Conservation (phyloP, 768 basidiomycete genomes). For the Lentinula lateritia region DNA sequence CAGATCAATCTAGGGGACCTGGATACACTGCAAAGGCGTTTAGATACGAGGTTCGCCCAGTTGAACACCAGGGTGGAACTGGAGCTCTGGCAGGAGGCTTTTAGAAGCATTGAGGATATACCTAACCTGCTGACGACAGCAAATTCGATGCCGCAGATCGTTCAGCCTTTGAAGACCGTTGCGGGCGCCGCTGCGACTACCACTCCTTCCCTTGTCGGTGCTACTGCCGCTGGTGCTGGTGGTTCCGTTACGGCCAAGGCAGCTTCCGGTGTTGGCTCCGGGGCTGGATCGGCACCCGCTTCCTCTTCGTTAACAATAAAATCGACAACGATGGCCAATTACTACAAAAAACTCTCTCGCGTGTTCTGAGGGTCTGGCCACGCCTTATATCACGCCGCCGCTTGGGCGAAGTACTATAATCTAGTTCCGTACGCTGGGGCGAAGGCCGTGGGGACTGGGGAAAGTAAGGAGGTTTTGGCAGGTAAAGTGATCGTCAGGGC, state of each 20-base stretch:
- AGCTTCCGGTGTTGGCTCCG: no score
- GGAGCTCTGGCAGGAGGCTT: slow-evolving; percentile 98
- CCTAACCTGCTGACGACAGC: slow-evolving; percentile 92
- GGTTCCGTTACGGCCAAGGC: no score
- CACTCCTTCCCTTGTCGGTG: no score
- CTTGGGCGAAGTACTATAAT: slow-evolving; percentile 84
- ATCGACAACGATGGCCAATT: slow-evolving; percentile 96
- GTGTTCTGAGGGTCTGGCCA: slow-evolving; percentile 96
- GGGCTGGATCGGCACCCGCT: no score
- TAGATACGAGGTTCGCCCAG: slow-evolving; percentile 96
- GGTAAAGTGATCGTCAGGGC: slow-evolving; percentile 91
- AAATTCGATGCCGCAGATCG: slow-evolving; percentile 76
- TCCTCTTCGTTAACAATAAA: not conserved
- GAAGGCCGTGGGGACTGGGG: slow-evolving; percentile 51
- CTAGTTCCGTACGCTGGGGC: slow-evolving; percentile 71
- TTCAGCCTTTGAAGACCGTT: no score
- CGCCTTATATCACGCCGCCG: slow-evolving; percentile 92
- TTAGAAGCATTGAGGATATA: slow-evolving; percentile 96
- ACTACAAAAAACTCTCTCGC: slow-evolving; percentile 95
- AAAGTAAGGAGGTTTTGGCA: slow-evolving; percentile 75
- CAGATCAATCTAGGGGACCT: slow-evolving; percentile 94
- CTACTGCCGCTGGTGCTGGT: no score
- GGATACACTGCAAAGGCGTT: slow-evolving; percentile 90
- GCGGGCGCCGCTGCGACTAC: no score
- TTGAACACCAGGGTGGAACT: slow-evolving; percentile 95